Evolutionary conservation across 2,329 filamentous ascomycete species (phyloP).

Genomic region (Mollisiaceae sp.): DNA sequence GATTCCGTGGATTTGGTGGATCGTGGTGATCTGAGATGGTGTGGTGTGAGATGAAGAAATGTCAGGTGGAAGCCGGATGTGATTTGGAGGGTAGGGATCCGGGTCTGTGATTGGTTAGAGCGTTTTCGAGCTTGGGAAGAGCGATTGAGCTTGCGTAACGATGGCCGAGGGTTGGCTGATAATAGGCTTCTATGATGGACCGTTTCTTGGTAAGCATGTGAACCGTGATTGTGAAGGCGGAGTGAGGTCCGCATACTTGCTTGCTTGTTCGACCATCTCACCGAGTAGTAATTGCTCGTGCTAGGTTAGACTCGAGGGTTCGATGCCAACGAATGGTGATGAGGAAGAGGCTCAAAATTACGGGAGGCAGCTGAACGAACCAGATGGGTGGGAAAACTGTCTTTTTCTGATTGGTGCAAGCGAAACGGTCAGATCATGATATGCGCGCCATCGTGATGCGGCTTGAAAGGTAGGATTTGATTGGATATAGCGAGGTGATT

Average conservation of each 20-base stretch:
- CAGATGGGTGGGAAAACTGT: slow-evolving; percentile 20
- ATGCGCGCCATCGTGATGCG: slow-evolving; percentile 12
- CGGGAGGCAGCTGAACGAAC: slow-evolving; percentile 19
- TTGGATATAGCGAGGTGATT: background rate
- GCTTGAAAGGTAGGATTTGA: background rate
- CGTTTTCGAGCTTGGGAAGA: slow-evolving; percentile 1
- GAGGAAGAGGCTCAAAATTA: slow-evolving; percentile 25
- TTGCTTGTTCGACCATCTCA: background rate
- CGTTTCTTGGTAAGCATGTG: slow-evolving; percentile 9
- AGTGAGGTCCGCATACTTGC: background rate
- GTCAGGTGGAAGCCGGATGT: slow-evolving; percentile 6
- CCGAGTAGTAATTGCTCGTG: background rate
- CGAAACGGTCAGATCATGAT: background rate
- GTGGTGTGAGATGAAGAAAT: background rate
- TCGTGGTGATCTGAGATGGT: background rate
- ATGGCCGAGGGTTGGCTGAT: background rate
- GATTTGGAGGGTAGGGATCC: slow-evolving; percentile 3
- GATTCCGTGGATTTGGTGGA: background rate
- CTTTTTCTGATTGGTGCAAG: slow-evolving; percentile 20
- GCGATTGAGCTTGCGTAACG: slow-evolving; percentile 6
- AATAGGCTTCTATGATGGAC: slow-evolving; percentile 10
- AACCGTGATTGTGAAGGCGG: background rate
- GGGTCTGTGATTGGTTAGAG: slow-evolving; percentile 14
- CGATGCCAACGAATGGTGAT: slow-evolving; percentile 5
- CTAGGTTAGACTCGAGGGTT: background rate